phyloP scores from a whole-genome alignment of 2,329 filamentous ascomycete species.

The Aspergillus phoenicis region DNA sequence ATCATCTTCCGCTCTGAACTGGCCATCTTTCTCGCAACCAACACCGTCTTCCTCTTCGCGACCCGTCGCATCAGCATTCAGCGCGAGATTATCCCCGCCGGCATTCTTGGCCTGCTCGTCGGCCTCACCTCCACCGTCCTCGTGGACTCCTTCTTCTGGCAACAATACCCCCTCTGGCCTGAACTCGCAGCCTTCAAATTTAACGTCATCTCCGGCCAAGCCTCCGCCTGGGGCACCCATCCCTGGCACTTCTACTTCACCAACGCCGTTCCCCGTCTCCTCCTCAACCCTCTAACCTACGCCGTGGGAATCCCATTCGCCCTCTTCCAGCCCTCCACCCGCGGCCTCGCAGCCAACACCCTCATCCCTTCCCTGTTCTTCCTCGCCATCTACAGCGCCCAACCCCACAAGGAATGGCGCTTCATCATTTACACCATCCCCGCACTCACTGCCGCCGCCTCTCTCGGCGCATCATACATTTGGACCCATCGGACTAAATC shows the following conservation, averaged over 20 bases:
- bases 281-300: constrained; percentile 75
- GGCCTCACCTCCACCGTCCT: constrained; percentile 71
- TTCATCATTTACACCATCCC: constrained; percentile 92
- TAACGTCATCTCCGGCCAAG: constrained; percentile 82
- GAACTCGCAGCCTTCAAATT: constrained; percentile 87
- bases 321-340: constrained; percentile 56
- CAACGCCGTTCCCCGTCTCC: constrained; percentile 76
- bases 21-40: constrained; percentile 73
- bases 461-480: constrained; percentile 71
- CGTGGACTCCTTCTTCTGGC: constrained; percentile 94
- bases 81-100: constrained; percentile 63
- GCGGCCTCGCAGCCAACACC: constrained; percentile 54
- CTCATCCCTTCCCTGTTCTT: constrained; percentile 71
- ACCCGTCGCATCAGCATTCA: constrained; percentile 57
- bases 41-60: constrained; percentile 66
- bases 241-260: constrained; percentile 86
- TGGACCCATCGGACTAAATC: constrained; percentile 68
- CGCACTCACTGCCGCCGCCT: constrained; percentile 74
- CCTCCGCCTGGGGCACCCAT: constrained; percentile 83
- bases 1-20: constrained; percentile 89
- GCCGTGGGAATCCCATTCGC: constrained; percentile 55
- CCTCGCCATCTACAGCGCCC: constrained; percentile 76
- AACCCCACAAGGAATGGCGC: constrained; percentile 94
- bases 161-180: constrained; percentile 76
- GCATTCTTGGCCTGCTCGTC: constrained; percentile 64